These are phyloP conservation scores for Cyberlindnera euphorbiae DNA, from an alignment of 805 yeast genomes.

Conservation along the genomic window DNA sequence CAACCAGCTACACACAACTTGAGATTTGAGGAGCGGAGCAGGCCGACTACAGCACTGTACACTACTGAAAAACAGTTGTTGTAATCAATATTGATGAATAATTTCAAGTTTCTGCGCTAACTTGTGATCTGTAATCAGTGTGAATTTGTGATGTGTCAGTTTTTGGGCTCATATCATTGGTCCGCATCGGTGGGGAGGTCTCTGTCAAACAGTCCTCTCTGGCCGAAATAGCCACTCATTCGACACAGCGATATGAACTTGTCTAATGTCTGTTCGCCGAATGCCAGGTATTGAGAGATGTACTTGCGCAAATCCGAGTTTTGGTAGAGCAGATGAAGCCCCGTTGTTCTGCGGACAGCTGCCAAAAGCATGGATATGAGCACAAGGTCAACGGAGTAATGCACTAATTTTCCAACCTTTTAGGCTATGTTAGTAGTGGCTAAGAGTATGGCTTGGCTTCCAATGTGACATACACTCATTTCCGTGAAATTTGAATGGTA, in stretches of 20 bases:
- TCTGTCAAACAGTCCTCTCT: slow-evolving; percentile 13
- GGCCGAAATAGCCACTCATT: slow-evolving; percentile 42
- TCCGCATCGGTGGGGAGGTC: slow-evolving; percentile 1
- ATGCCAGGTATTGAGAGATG: slow-evolving; percentile 46
- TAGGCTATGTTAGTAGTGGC: too few species aligned
- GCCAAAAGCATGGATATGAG: slow-evolving; percentile 79
- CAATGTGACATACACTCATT: slow-evolving; percentile 9
- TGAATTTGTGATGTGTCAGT: background rate
- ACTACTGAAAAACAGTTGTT: too few species aligned
- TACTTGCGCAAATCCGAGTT: slow-evolving; percentile 37
- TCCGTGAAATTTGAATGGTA: too few species aligned
- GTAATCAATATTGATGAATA: background rate
- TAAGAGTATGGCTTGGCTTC: too few species aligned
- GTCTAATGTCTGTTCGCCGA: slow-evolving; percentile 61
- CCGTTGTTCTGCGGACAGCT: slow-evolving; percentile 80
- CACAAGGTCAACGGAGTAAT: slow-evolving; percentile 72
- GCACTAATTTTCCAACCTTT: slow-evolving; percentile 51
- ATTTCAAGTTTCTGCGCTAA: too few species aligned
- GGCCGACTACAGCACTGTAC: too few species aligned
- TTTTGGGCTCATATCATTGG: too few species aligned
- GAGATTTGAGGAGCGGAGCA: too few species aligned
- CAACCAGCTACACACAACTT: too few species aligned
- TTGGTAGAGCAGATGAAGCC: slow-evolving; percentile 41
- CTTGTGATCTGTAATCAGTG: too few species aligned
- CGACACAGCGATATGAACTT: slow-evolving; percentile 40